Evolutionary conservation across 2,329 filamentous ascomycete species (phyloP), one percentile per base, ranked within the genome.

Genomic region (Ramularia endophylla): DNA sequence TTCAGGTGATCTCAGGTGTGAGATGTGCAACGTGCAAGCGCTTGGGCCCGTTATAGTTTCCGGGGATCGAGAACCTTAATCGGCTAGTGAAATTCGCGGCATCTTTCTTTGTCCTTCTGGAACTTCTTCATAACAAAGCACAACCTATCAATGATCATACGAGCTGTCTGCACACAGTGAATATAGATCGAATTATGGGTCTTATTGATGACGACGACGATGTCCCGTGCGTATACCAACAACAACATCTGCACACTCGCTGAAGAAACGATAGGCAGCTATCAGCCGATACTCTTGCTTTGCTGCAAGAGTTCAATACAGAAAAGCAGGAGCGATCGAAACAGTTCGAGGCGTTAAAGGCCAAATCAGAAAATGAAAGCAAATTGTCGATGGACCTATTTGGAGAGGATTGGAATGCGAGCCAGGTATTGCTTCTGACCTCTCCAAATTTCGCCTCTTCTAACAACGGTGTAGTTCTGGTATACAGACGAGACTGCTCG

Each of bases 331-430:
- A 74, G 11, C 74, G 76, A 43, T 70, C 73, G 44, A 76, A 80
- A 55, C 74, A 77, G 37, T 87, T 90, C 51, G 78, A 85, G 60
- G 73, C 79, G 47, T 68, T 90, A 38, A 80, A 80, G 63, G 66
- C 69, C 8, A 69, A 72, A 27, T 67, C 74, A 34, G 69, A 73
- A 11, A 70, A 72, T 44, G 45, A 50, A 27, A 48, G 46, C 36
- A 64, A 64, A 33, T 52, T 77, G 25, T 73, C 66, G 29, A 90
- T 90, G 77, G 78, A 84, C 20, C 69, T 75, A 1, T 92, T 90
- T 55, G 71, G 72, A 1, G 86, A 90, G 64, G 82, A 90, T 62
- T 92, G 86, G 86, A 86, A 89, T 57, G 77, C 83, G 56, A 83
- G 78, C 27, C 50, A 53, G 33, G 22, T 25, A 25, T 11, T 11